phyloP scores from a whole-genome alignment of 805 yeast species.

The Candida maris region DNA sequence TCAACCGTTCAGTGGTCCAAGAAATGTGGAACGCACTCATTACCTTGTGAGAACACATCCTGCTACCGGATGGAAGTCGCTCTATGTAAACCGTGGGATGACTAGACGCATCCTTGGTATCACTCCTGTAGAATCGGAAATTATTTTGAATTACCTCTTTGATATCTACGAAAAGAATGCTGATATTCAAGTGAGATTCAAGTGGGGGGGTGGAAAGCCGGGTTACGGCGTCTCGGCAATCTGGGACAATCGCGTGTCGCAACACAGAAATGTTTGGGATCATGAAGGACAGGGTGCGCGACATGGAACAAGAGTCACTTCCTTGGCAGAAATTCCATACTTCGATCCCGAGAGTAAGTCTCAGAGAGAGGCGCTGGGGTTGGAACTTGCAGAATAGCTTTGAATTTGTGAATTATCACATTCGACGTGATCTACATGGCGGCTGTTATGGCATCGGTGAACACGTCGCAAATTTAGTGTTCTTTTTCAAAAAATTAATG shows the following conservation, averaged over 20 bases:
- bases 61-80: conserved; percentile 58
- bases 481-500: too few relatives aligned
- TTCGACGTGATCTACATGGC: too few relatives aligned
- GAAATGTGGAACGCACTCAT: conserved; percentile 50
- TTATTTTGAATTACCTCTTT: conserved; percentile 43
- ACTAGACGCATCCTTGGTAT: conserved; percentile 50
- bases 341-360: conserved; percentile 47
- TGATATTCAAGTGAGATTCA: conserved; percentile 52
- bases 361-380: conserved; percentile 49
- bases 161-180: conserved; percentile 44
- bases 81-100: conserved; percentile 48
- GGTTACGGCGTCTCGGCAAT: conserved; percentile 43
- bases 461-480: too few relatives aligned
- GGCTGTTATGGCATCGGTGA: too few relatives aligned
- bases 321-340: conserved; percentile 50
- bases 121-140: conserved; percentile 44
- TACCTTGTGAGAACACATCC: conserved; percentile 62
- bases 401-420: too few relatives aligned
- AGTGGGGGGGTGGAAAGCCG: conserved; percentile 36
- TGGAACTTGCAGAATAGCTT: too few relatives aligned
- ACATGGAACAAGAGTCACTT: conserved; percentile 50
- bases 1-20: conserved; percentile 41
- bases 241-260: conserved; percentile 46
- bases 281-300: conserved; percentile 37
- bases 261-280: conserved; percentile 43